Percentiles rank a stretch among this genome's conserved stretches.
These are phyloP conservation scores for Trichoderma gracile DNA, from an alignment of 2,329 filamentous ascomycete genomes.

Conservation along the genomic window DNA sequence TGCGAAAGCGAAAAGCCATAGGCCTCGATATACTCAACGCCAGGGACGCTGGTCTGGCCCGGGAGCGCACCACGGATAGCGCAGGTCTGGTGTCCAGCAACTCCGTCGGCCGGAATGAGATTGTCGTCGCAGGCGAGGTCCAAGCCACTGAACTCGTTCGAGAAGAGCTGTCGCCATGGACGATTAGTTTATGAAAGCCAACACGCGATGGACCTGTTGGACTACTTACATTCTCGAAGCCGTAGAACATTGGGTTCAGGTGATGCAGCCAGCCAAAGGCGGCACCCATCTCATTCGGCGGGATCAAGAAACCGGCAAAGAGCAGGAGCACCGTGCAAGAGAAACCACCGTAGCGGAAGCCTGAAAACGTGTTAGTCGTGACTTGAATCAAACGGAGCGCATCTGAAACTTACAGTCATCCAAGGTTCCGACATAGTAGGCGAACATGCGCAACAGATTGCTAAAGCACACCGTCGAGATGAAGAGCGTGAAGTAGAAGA, in stretches of 20 bases:
- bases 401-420: constrained; percentile 44
- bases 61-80: constrained; percentile 55
- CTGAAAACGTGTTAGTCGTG: too few species aligned
- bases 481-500: constrained; percentile 63
- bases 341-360: too few species aligned
- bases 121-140: constrained; percentile 50
- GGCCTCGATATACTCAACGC: constrained; percentile 55
- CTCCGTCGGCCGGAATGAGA: constrained; percentile 30
- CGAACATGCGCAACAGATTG: constrained; percentile 59
- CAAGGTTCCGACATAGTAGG: constrained; percentile 57
- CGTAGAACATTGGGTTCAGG: constrained; percentile 64
- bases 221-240: constrained; percentile 55
- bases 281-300: constrained; percentile 55
- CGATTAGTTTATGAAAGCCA: too few species aligned
- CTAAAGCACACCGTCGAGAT: constrained; percentile 56
- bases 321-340: too few species aligned
- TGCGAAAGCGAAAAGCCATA: constrained; percentile 55
- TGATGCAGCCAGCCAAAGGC: constrained; percentile 64
- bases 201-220: too few species aligned
- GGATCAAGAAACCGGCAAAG: not conserved
- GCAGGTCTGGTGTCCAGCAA: constrained; percentile 47
- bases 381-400: too few species aligned
- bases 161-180: constrained; percentile 46
- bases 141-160: constrained; percentile 68
- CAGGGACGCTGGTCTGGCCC: constrained; percentile 52